phyloP scores from a whole-genome alignment of 805 yeast species.

The Pichia cabralensis region DNA sequence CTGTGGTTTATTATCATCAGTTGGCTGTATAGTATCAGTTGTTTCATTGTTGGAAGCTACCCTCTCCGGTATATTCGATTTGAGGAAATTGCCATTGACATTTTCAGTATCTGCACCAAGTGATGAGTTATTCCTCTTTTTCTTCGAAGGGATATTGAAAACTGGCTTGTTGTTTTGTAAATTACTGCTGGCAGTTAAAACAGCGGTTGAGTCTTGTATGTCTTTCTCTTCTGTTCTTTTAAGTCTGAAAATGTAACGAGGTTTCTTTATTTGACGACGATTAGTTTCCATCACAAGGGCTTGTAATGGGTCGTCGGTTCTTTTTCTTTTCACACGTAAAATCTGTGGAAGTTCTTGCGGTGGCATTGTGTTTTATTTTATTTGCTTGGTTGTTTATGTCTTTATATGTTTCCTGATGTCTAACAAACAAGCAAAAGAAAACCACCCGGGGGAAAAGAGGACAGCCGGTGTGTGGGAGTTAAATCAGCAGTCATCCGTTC shows the following conservation, averaged over 20 bases:
- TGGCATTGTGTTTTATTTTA: background rate
- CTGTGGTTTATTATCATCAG: constrained; percentile 4
- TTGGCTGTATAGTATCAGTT: background rate
- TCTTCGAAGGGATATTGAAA: constrained; percentile 15
- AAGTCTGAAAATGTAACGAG: constrained; percentile 34
- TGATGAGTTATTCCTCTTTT: constrained; percentile 3
- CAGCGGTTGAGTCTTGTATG: constrained; percentile 13
- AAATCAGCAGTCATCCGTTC: too few species aligned
- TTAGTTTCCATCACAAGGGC: constrained; percentile 49
- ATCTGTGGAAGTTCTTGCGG: constrained; percentile 41
- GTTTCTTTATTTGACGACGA: constrained; percentile 10
- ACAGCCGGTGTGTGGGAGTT: too few species aligned
- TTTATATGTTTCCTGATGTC: too few species aligned
- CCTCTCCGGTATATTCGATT: too few species aligned
- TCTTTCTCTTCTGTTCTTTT: constrained; percentile 36
- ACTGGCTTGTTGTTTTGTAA: constrained; percentile 10
- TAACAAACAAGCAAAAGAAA: too few species aligned
- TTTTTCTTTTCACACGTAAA: constrained; percentile 75
- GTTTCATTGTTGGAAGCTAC: background rate
- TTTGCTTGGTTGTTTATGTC: background rate
- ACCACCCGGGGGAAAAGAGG: too few species aligned
- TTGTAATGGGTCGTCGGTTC: constrained; percentile 82
- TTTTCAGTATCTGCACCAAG: constrained; percentile 5
- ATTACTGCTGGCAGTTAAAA: constrained; percentile 12
- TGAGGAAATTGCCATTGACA: background rate